phyloP scores from a whole-genome alignment of 1,284 basidiomycete genomes.

The Jaminaea rosea region DNA sequence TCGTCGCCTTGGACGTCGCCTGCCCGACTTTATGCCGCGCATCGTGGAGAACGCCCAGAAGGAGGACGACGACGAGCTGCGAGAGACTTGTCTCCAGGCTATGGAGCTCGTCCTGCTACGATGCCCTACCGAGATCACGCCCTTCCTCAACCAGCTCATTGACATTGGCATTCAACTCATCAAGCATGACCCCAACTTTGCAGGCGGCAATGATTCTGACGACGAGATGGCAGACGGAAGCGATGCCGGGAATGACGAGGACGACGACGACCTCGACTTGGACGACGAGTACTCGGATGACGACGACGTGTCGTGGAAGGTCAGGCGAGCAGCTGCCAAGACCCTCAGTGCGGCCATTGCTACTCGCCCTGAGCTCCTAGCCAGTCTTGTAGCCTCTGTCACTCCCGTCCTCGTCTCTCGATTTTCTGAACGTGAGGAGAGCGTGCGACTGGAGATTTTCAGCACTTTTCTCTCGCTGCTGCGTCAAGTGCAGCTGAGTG shows the following conservation, averaged over 20 bases:
- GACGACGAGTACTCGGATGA: constrained; percentile 61
- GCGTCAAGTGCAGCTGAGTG: constrained; percentile 61
- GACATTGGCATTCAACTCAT: constrained; percentile 66
- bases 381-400: constrained; percentile 68
- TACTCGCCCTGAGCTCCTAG: constrained; percentile 76
- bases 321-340: constrained; percentile 84
- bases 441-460: constrained; percentile 88
- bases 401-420: constrained; percentile 79
- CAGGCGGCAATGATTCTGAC: constrained; percentile 66
- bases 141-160: constrained; percentile 63
- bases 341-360: constrained; percentile 72
- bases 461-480: constrained; percentile 71
- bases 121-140: constrained; percentile 70
- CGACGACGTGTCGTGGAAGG: constrained; percentile 98
- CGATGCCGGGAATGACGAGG: constrained; percentile 18
- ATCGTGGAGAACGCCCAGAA: constrained; percentile 61
- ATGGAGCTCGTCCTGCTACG: constrained; percentile 65
- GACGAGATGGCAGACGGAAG: constrained; percentile 51
- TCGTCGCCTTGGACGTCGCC: constrained; percentile 23
- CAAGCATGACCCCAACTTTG: constrained; percentile 96
- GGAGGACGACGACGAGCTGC: constrained; percentile 64
- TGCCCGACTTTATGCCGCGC: constrained; percentile 49
- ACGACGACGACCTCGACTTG: constrained; percentile 47
- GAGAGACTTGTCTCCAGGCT: constrained; percentile 54
- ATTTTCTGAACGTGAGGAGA: constrained; percentile 90